A percentile compares a stretch with the other conserved stretches of the same genome.
phyloP scores from a whole-genome alignment of 805 yeast genomes.

The Brettanomyces nanus region DNA sequence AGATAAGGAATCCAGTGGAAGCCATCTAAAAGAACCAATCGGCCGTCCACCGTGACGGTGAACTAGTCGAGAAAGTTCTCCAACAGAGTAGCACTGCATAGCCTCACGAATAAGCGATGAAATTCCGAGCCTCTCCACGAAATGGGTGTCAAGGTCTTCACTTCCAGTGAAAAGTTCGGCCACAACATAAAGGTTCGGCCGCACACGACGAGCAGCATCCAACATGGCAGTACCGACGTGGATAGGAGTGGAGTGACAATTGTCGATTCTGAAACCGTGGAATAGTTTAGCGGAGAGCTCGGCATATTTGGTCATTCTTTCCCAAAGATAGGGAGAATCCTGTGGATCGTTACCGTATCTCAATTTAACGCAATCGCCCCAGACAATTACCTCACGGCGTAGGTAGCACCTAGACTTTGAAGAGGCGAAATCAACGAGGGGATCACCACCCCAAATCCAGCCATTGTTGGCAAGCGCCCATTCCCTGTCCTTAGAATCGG shows the following conservation, averaged over 20 bases:
- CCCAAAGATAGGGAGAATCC: slow-evolving; percentile 89
- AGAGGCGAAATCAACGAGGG: slow-evolving; percentile 89
- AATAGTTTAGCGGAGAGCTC: slow-evolving; percentile 64
- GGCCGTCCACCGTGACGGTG: slow-evolving; percentile 95
- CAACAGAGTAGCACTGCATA: slow-evolving; percentile 90
- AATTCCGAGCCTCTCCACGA: slow-evolving; percentile 85
- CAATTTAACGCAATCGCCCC: slow-evolving; percentile 96
- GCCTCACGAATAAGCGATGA: slow-evolving; percentile 90
- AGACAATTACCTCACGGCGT: slow-evolving; percentile 86
- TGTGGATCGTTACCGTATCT: slow-evolving; percentile 71
- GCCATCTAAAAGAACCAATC: slow-evolving; percentile 80
- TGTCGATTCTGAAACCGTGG: slow-evolving; percentile 87
- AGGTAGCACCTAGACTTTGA: slow-evolving; percentile 69
- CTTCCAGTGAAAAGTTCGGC: slow-evolving; percentile 94
- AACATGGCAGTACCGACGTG: slow-evolving; percentile 87
- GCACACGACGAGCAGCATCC: slow-evolving; percentile 78
- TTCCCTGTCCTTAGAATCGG: slow-evolving; percentile 41
- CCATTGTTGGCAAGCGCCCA: slow-evolving; percentile 90
- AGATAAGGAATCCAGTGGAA: slow-evolving; percentile 68
- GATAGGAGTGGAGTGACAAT: slow-evolving; percentile 92
- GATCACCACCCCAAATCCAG: slow-evolving; percentile 98
- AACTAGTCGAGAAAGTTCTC: slow-evolving; percentile 75
- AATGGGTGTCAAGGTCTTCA: slow-evolving; percentile 80
- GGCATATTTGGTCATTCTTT: slow-evolving; percentile 74
- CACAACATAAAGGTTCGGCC: slow-evolving; percentile 84